Evolutionary conservation across 2,329 filamentous ascomycete species (phyloP), one percentile per base, ranked within the genome.

Genomic region (Teratosphaeria zuluensis): DNA sequence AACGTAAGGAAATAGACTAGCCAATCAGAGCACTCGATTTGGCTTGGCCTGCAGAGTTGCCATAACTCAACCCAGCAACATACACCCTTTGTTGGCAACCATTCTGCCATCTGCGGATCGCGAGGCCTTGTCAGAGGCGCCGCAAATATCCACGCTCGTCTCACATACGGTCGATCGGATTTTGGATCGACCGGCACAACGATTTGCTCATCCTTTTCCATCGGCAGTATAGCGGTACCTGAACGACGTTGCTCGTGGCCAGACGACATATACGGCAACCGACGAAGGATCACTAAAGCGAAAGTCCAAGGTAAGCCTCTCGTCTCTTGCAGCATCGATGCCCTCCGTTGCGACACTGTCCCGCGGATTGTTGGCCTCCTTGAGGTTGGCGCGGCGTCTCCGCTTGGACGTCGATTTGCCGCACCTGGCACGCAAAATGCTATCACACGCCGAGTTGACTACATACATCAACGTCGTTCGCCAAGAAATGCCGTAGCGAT

Each of bases 351-450:
- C 52, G 52, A 53, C 32, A 35, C n/a, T 55, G 53, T 55, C 35
- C 38, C 53, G 14, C 52, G 28, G 28, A 14, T 31, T 28, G 19
- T 55, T 55, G 31, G 54, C 31, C 54, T 35, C n/a, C 11, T 42
- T 14, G 54, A 54, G 35, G 24, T 35, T 16, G 28, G 51, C 28
- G 57, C 53, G 24, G 38, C 52, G 30, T 51, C 53, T 58, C 53
- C 53, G 57, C 57, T 55, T 54, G 31, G 32, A 53, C 53, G 38
- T 58, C 53, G 35, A 58, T 55, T 58, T 56, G 52, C 57, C 51
- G 56, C 56, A 53, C 12, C 19, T 21, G 16, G 56, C 12, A 53
- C 35, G 46, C 42, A 51, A 14, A 35, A 24, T 55, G 54, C 54
- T 28, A 42, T 46, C 28, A 28, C 5, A n/a, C 51, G 28, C 51